Base-by-base conservation (phyloP, 352 stramenopile genomes). In the Sclerospora graminicola region DNA sequence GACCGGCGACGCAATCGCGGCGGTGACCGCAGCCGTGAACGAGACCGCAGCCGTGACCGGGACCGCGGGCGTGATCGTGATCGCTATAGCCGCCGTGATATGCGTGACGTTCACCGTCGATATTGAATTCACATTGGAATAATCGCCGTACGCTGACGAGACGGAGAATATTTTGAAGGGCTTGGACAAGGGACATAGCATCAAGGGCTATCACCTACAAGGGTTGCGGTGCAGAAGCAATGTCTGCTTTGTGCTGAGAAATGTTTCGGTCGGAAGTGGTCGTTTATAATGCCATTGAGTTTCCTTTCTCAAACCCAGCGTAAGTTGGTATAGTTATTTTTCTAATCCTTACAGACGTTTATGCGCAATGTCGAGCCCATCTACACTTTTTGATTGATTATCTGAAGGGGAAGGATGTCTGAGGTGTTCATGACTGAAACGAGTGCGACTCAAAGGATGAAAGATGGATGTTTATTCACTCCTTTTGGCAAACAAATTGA, bases 11-110 rank as follows among this genome's bases (percentile, higher is more conserved):
- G 61, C 30, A 53, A 63, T 18, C 64, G 59, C 29, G 62, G 61
- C 14, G 54, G 53, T 20, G 67, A 72, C 15, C 64, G 65, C 4
- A 63, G 69, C n/a, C 64, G 60, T 6, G 44, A 40, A 40, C 60
- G 63, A 30, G 68, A 71, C 36, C 59, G 62, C 10, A 66, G 74
- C 5, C 57, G 69, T n/a, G n/a, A n/a, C n/a, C n/a, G n/a, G n/a
- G n/a, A n/a, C n/a, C n/a, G n/a, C 0, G 66, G 75, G 33, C 67
- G 69, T 19, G 56, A 68, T 15, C 66, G 66, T 18, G 69, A 84
- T 34, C 69, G 65, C 18, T 54, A 63, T 16, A 61, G 67, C 42
- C 74, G 66, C 47, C 64, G 65, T 18, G 68, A 81, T 33, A 74
- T 69, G 32, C 54, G 62, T 7, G 67, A 79, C 41, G 57, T 57